Percentiles rank a stretch among this genome's conserved stretches.
These are phyloP conservation scores for Trichophyton mentagrophytes DNA, from an alignment of 2,329 filamentous ascomycete genomes.

Conservation along the genomic window DNA sequence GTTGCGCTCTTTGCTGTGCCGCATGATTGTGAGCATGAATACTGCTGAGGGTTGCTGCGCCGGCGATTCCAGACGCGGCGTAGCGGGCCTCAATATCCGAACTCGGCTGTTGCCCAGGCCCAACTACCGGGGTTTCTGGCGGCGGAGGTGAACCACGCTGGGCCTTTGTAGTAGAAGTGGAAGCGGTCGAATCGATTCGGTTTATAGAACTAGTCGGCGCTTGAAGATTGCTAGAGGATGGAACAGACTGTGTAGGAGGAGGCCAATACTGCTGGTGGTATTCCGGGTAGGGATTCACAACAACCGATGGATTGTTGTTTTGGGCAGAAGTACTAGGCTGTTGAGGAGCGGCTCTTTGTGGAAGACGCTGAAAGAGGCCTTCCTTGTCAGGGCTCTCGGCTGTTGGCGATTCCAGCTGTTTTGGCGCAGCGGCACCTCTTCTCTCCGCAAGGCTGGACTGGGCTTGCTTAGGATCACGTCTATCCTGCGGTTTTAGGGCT, in stretches of 20 bases:
- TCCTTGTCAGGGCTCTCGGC: conserved; percentile 63
- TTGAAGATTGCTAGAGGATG: conserved; percentile 24
- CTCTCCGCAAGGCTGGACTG: conserved; percentile 61
- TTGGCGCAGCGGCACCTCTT: conserved; percentile 59
- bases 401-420: conserved; percentile 69
- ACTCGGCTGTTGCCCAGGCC: conserved; percentile 55
- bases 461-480: conserved; percentile 42
- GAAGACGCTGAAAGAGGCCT: conserved; percentile 60
- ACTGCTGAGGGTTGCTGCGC: conserved; percentile 66
- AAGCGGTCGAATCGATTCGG: conserved; percentile 66
- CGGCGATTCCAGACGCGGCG: conserved; percentile 80
- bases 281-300: conserved; percentile 36
- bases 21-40: conserved; percentile 65
- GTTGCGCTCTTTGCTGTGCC: conserved; percentile 64
- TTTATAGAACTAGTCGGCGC: conserved; percentile 46
- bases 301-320: conserved; percentile 15
- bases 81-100: conserved; percentile 85
- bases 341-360: conserved; percentile 28
- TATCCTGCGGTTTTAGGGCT: conserved; percentile 29
- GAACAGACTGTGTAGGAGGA: conserved; percentile 27
- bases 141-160: conserved; percentile 87
- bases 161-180: conserved; percentile 82
- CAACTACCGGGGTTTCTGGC: conserved; percentile 76
- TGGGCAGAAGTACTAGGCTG: conserved; percentile 2
- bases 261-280: conserved; percentile 53